These are phyloP conservation scores for Coelastrella sp. DNA, from an alignment of 139 green algal species.

Conservation along the genomic window DNA sequence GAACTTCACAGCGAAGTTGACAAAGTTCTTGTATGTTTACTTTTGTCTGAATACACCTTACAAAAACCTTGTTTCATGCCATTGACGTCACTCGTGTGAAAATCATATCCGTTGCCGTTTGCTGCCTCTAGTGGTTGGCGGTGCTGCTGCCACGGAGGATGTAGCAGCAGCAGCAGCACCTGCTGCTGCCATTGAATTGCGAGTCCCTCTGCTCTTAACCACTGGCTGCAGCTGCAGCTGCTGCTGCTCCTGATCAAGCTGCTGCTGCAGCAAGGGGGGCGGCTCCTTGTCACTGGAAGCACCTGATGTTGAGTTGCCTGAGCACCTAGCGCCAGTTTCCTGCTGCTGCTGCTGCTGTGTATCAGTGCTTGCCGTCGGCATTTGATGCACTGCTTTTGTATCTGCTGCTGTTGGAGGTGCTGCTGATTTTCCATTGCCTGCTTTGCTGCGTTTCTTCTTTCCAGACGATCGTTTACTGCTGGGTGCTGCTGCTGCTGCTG, in stretches of 20 bases:
- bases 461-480: background rate
- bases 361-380: background rate
- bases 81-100: no score
- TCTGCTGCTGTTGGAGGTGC: background rate
- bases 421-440: background rate
- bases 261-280: background rate
- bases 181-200: background rate
- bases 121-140: background rate
- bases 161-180: conserved; percentile 3
- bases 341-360: conserved; percentile 12
- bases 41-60: background rate
- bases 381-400: background rate
- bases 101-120: background rate
- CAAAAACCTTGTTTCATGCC: no score
- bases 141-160: background rate
- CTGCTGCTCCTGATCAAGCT: background rate
- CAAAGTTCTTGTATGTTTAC: no score
- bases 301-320: background rate
- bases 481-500: conserved; percentile 4
- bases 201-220: background rate
- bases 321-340: background rate
- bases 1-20: no score
- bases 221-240: background rate
- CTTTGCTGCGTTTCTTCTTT: background rate
- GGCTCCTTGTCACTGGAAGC: no score